Evolutionary conservation across 2,329 filamentous ascomycete genomes (phyloP), one percentile per base, ranked within the genome.

Genomic region (Botrytis porri): DNA sequence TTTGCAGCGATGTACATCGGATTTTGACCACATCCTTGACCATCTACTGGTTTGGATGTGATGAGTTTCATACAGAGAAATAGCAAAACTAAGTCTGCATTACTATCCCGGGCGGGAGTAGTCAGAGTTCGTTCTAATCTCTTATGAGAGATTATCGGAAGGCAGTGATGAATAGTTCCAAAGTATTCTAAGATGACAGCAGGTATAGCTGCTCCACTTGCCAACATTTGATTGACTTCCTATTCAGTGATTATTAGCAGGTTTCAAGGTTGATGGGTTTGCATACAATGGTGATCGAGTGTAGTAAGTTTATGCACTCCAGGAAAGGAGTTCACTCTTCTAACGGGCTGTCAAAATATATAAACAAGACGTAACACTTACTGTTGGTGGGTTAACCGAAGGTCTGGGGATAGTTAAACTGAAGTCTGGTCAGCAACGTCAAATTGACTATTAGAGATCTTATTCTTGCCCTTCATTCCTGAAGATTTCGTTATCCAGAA

Each of bases 41-140:
- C 82, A 65, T 82, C 81, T 32, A 78, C 77, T 6, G 83, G 80
- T 48, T 79, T 79, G 37, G 80, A 82, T 32, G 78, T 82, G 37
- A 84, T 80, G 22, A 87, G 81, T 77, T 84, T 85, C 84, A 86
- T 86, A n/a, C 82, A 82, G 43, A 87, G 78, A 73, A 85, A 85
- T 22, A 86, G 80, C 51, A 86, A 79, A 54, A 84, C 84, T 32
- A 85, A 79, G 75, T 86, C 85, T 2, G 84, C 81, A 25, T 84
- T 84, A 61, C 81, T 82, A 73, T 85, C 83, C 78, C 83, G 83
- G 7, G 83, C 72, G 18, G 83, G 81, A 69, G 83, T 83, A 14
- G 81, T 79, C 41, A 85, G 80, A 62, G 83, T 83, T 71, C 74
- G 74, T 51, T 74, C 77, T 75, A 86, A 79, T 35, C 84, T 80